Base-by-base conservation (phyloP, 495 filamentous ascomycete genomes). In the Aspergillus leporis region DNA sequence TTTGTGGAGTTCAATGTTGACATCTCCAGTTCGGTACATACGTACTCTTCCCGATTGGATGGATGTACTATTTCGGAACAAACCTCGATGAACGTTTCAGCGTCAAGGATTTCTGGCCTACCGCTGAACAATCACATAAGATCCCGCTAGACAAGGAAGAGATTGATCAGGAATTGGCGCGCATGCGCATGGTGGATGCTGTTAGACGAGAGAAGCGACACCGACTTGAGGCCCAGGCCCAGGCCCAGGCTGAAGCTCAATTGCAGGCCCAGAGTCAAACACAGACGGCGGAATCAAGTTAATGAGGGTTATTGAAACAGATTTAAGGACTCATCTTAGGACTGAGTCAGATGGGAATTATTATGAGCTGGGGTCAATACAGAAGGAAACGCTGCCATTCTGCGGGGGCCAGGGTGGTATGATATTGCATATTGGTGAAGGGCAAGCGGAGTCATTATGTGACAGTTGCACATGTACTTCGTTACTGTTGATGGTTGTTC, bases 51-150 rank as follows among this genome's bases (percentile, higher is more conserved):
- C 94, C 94, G 22, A 97, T 98, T 65, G 92, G 90, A 61, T 90
- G 94, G 79, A 98, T 98, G 94, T 98, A 96, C 81, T 98, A 98
- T 78, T 98, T 97, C 80, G 94, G 94, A 71, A 96, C 92, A 45
- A 99, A 99, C 73, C 90, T 99, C 61, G 94, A 99, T 74, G 83
- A 86, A 55, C 88, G 89, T 59, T 99, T 99, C 79, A 68, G 81
- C 46, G 90, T 96, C 1, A 86, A 88, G 13, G 89, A 89, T 59
- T 99, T 99, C 83, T 99, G 94, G 94, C 94, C 94, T 22, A 90
- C 87, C 63, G 78, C 85, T 32, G 88, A 90, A 60, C 83, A 93
- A 71, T 91, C 90, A 41, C 89, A 99, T 74, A 90, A 82, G 68
- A 91, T 99, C 51, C 94, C 94, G 0, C 83, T 88, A 43, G 92